Evolutionary conservation across 2,329 filamentous ascomycete species (phyloP), one percentile per base, ranked within the genome.

Genomic region (Trichoderma polysporum): DNA sequence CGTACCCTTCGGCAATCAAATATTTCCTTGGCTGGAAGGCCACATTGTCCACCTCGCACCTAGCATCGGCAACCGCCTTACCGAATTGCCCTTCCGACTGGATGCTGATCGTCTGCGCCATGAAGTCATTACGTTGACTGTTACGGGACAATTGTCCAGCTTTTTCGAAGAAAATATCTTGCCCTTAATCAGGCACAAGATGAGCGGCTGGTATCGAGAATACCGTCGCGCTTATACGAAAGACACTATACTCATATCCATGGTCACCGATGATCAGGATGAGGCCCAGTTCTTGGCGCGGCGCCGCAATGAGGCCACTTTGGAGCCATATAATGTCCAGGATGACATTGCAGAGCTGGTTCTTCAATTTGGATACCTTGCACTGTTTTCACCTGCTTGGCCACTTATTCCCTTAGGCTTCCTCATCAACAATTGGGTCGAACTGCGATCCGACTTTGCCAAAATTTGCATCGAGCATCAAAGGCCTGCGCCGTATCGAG

Each of bases 401-500:
- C 90, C 91, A 0, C 80, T 93, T 1, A 90, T 91, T 0, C 86
- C 88, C 0, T 80, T 92, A 25, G 90, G 89, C 0, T 93, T 93
- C 75, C 80, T 93, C 15, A 78, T 91, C 74, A 93, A 93, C 77
- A 90, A 93, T 78, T 91, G 90, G 89, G 80, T 93, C 66, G 91
- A 93, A 76, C 82, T 93, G 10, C 89, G 91, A 10, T 89, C 90
- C 2, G 91, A 93, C 72, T 91, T 91, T 53, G 85, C 91, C 78
- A 93, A 93, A 73, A 90, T 93, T 65, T 91, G 88, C 69, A 82
- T 88, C 27, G 90, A 93, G 73, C 90, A 90, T 80, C 88, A 89
- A 69, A 86, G 91, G 1, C 91, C 91, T 0, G 86, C 84, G 0
- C 91, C 91, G 0, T 85, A 85, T 70, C 87, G 91, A 6, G 84